Evolutionary conservation across 2,329 filamentous ascomycete species (phyloP).

Genomic region (Coniochaeta sp.): DNA sequence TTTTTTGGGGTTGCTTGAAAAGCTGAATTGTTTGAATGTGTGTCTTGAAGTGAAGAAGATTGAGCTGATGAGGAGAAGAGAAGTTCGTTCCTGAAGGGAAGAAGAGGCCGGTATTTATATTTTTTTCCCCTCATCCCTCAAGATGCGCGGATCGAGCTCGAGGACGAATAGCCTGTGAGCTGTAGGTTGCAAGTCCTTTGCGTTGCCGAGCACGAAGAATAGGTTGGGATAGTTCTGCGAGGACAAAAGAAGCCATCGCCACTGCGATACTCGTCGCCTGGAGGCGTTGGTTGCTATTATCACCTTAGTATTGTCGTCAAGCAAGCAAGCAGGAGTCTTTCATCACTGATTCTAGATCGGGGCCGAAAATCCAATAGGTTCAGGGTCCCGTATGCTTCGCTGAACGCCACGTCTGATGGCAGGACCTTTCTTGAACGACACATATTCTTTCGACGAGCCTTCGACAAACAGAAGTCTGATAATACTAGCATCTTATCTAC

Average conservation of each 20-base stretch:
- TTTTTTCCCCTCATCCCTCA: slow-evolving; percentile 2
- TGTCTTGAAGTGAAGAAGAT: slow-evolving; percentile 8
- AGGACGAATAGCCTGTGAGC: background rate
- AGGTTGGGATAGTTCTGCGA: background rate
- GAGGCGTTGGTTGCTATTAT: background rate
- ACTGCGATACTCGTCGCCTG: background rate
- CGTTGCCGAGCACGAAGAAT: background rate
- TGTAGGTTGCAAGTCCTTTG: background rate
- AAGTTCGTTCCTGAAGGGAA: background rate
- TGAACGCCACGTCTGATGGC: background rate
- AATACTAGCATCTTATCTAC: background rate
- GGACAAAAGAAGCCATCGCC: background rate
- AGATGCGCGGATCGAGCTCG: background rate
- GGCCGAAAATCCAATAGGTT: background rate
- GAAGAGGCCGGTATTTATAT: slow-evolving; percentile 13
- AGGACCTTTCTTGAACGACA: background rate
- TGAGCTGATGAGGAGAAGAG: slow-evolving; percentile 15
- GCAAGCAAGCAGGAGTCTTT: slow-evolving; percentile 1
- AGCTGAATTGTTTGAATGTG: slow-evolving; percentile 8
- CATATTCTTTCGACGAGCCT: background rate
- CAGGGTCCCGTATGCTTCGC: background rate
- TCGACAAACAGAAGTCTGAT: background rate
- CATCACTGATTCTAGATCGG: background rate
- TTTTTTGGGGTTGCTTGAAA: slow-evolving; percentile 8
- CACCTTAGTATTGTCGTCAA: slow-evolving; percentile 4